Evolutionary conservation across 352 stramenopile species (phyloP), one percentile per base, ranked within the genome.

Genomic region (Pythium guiyangense): DNA sequence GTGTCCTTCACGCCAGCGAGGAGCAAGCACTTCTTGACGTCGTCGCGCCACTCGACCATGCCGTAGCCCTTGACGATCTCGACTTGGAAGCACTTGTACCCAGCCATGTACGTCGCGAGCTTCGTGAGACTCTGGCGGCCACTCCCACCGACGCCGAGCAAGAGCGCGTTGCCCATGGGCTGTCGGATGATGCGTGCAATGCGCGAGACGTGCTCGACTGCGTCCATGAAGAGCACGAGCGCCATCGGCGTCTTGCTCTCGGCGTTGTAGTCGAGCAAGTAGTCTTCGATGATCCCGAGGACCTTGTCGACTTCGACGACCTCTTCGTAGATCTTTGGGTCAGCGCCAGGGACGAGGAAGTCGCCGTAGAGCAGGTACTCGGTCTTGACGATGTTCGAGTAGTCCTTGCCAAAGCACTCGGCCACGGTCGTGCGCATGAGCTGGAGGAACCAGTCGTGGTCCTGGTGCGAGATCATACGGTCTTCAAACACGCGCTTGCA

Each of bases 11-110:
- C 73, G 27, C 94, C 94, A 22, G 92, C 94, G 31, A 91, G 67
- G 37, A 98, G 63, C 9, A 97, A 59, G 50, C 84, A 93, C 58
- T 89, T 94, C 59, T 97, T 98, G 4, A 98, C 71, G 43, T 98
- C 90, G 10, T 98, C 93, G 20, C 90, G 86, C 92, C 93, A 98
- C 60, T 98, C 92, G 0, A 68, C 68, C 55, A 95, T 86, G 12
- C 93, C 90, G 56, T 98, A 98, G 8, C 88, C 90, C 56, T 98
- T 98, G 5, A 92, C 75, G 57, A 98, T 98, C 63, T 98, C 94
- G n/a, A 98, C 88, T 63, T 98, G 92, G 46, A 96, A 97, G 15
- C 95, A 86, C 34, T 92, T 85, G 68, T 97, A 98, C 0, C 89
- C 89, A 3, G 90, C 89, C 80, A 98, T 97, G 52, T 96, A 98